Conservation (phyloP, 2,329 filamentous ascomycete genomes). For the Cladorrhinum sp. region DNA sequence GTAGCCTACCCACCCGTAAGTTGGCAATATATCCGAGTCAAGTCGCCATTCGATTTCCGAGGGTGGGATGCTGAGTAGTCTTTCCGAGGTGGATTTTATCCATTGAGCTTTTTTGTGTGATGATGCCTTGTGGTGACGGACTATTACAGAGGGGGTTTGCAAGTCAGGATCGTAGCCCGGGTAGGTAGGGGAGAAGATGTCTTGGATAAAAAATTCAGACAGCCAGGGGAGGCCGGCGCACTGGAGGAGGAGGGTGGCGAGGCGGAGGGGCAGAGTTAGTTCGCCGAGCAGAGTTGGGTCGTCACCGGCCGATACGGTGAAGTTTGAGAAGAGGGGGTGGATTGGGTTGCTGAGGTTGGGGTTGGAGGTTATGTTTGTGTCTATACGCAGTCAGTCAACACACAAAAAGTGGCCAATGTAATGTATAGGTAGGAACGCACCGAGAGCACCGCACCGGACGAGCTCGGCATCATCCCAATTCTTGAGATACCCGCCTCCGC, state of each 20-base stretch:
- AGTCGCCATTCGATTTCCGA: conserved; percentile 32
- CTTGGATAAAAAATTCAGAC: conserved; percentile 34
- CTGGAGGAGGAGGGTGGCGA: conserved; percentile 32
- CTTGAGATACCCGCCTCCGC: background rate
- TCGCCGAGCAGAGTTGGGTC: background rate
- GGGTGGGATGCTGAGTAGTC: background rate
- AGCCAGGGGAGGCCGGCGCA: conserved; percentile 32
- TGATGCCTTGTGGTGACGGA: conserved; percentile 30
- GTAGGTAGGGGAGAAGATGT: conserved; percentile 32
- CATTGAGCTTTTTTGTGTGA: conserved; percentile 25
- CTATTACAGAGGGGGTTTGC: conserved; percentile 24
- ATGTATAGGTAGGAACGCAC: background rate
- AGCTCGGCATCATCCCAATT: background rate
- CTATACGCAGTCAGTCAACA: background rate
- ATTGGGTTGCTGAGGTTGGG: background rate
- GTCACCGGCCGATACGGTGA: conserved; percentile 19
- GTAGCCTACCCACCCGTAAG: conserved; percentile 34
- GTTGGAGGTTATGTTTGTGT: background rate
- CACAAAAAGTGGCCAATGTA: background rate
- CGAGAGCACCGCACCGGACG: background rate
- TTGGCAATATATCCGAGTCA: conserved; percentile 30
- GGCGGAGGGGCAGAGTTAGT: conserved; percentile 32
- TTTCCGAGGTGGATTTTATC: no score
- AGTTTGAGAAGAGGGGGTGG: conserved; percentile 28
- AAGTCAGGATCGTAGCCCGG: conserved; percentile 23